These are phyloP conservation scores for Phialophora chinensis DNA, from an alignment of 2,329 filamentous ascomycete genomes.

Conservation along the genomic window DNA sequence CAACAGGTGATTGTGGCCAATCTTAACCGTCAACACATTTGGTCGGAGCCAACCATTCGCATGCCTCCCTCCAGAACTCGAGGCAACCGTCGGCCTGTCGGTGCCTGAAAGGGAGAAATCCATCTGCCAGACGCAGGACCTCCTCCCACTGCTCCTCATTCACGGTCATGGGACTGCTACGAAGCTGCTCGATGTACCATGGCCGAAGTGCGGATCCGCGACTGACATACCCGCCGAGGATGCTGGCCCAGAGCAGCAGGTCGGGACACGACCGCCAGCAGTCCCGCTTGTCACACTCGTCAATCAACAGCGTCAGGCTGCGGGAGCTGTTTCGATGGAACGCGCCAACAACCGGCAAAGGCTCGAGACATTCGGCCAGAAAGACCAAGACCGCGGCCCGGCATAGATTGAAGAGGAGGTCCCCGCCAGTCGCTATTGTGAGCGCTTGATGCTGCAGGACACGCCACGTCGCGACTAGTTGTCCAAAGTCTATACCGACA, in stretches of 20 bases:
- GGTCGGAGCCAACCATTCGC: slow-evolving; percentile 7
- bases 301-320: slow-evolving; percentile 36
- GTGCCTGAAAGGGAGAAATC: slow-evolving; percentile 19
- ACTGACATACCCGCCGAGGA: slow-evolving; percentile 47
- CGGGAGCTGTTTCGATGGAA: slow-evolving; percentile 21
- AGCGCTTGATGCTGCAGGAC: slow-evolving; percentile 25
- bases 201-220: slow-evolving; percentile 12
- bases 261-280: slow-evolving; percentile 41
- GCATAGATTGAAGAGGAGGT: slow-evolving; percentile 20
- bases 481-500: slow-evolving; percentile 21
- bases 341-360: slow-evolving; percentile 6
- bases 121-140: slow-evolving; percentile 6
- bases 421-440: slow-evolving; percentile 9
- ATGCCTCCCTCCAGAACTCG: slow-evolving; percentile 21
- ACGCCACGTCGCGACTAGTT: slow-evolving; percentile 24
- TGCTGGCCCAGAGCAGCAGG: slow-evolving; percentile 46
- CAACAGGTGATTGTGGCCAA: not conserved
- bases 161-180: slow-evolving; percentile 5
- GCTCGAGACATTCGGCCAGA: slow-evolving; percentile 28
- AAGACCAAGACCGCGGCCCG: slow-evolving; percentile 23
- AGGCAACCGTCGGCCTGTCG: slow-evolving; percentile 21
- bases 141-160: slow-evolving; percentile 9
- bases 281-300: slow-evolving; percentile 34
- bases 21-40: not conserved
- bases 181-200: slow-evolving; percentile 24